Percentiles rank a stretch among this genome's conserved stretches.
Conservation (phyloP, 768 basidiomycete genomes). For the Russula dissimulans region DNA sequence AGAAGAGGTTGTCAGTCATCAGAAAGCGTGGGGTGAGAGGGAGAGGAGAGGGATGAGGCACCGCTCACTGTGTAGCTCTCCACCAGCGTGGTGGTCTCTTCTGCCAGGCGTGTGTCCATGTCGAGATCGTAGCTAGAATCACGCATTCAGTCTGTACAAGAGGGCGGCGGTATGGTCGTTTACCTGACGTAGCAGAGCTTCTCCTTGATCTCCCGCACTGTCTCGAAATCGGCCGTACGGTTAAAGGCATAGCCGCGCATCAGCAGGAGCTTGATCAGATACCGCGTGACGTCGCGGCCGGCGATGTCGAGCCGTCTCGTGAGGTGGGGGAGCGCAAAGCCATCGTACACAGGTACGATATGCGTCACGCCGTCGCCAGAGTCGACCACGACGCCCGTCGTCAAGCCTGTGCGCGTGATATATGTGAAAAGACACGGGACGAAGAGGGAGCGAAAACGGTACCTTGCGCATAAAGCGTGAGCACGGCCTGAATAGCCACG, state of each 20-base stretch:
- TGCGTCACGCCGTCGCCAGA: slow-evolving; percentile 99
- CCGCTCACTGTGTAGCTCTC: slow-evolving; percentile 81
- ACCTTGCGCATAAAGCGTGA: slow-evolving; percentile 99
- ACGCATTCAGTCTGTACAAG: neutral
- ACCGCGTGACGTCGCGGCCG: slow-evolving; percentile 95
- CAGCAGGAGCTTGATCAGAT: slow-evolving; percentile 96
- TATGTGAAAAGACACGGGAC: neutral
- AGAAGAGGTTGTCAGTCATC: too few relatives aligned
- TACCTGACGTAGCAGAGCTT: slow-evolving; percentile 96
- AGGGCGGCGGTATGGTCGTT: neutral
- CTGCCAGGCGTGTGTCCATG: slow-evolving; percentile 82
- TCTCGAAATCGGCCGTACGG: slow-evolving; percentile 98
- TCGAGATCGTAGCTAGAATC: slow-evolving; percentile 84
- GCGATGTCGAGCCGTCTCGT: slow-evolving; percentile 95
- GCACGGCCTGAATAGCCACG: slow-evolving; percentile 95
- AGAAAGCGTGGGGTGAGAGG: slow-evolving; percentile 1
- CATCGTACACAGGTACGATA: slow-evolving; percentile 97
- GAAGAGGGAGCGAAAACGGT: slow-evolving; percentile 24
- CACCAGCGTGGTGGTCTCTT: slow-evolving; percentile 93
- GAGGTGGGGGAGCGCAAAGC: slow-evolving; percentile 90
- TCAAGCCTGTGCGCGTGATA: slow-evolving; percentile 53
- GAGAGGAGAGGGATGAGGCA: neutral
- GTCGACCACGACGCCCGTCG: slow-evolving; percentile 97
- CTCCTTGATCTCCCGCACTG: slow-evolving; percentile 97
- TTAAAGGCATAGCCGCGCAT: slow-evolving; percentile 99